phyloP scores from a whole-genome alignment of 805 yeast genomes.

The Candida montana region DNA sequence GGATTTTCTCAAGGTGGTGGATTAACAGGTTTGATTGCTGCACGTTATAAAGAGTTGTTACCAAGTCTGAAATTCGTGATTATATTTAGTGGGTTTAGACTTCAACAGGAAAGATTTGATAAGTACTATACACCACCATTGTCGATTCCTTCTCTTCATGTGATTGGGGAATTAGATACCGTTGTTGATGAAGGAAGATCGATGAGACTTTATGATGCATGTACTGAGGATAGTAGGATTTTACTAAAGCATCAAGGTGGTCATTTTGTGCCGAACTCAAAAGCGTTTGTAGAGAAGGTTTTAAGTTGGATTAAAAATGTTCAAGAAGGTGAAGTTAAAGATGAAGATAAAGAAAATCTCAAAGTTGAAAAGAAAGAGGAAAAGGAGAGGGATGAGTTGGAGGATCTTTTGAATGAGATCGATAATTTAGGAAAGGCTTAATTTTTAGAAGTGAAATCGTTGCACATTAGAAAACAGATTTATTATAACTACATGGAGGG shows the following conservation, averaged over 20 bases:
- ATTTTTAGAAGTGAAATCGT: too few species aligned
- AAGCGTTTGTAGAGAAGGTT: constrained; percentile 32
- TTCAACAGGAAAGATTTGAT: constrained; percentile 26
- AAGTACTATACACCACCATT: constrained; percentile 16
- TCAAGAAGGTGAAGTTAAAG: constrained; percentile 1
- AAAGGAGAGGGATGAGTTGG: constrained; percentile 20
- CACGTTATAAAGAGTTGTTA: constrained; percentile 46
- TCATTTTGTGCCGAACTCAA: constrained; percentile 90
- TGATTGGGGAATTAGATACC: constrained; percentile 83
- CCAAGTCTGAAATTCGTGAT: constrained; percentile 21
- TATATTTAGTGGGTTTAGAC: constrained; percentile 60
- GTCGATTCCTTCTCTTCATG: constrained; percentile 50
- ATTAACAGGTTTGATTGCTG: constrained; percentile 55
- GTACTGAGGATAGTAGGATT: constrained; percentile 37
- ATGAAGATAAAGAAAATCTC: constrained; percentile 1
- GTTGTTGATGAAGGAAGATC: constrained; percentile 74
- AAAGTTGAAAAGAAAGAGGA: constrained; percentile 2
- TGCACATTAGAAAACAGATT: too few species aligned
- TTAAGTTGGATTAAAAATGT: constrained; percentile 28
- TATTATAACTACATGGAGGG: too few species aligned
- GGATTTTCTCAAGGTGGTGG: constrained; percentile 97
- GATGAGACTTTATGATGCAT: constrained; percentile 47
- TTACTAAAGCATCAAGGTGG: constrained; percentile 86
- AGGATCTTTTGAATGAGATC: constrained; percentile 33
- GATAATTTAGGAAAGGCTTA: constrained; percentile 34